Evolutionary conservation across 2,329 filamentous ascomycete species (phyloP), one percentile per base, ranked within the genome.

Genomic region (Xylariaceae sp.): DNA sequence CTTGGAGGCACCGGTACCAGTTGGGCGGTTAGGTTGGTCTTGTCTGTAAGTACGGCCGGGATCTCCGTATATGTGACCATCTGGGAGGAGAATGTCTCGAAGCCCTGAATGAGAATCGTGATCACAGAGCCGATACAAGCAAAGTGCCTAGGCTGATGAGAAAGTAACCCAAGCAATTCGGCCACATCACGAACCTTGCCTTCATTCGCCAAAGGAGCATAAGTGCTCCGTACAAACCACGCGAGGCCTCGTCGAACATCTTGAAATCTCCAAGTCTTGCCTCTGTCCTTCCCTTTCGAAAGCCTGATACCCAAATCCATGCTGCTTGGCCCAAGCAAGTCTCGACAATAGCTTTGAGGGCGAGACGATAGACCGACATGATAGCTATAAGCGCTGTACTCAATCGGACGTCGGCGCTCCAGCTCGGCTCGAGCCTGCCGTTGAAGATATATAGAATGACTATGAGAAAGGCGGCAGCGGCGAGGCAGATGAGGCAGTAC

Each of bases 21-120:
- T 18, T 55, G 57, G 2, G 47, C 42, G 1, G 60, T 56, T 1
- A 56, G 51, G 30, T 59, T 62, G 15, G 55, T 54, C 0, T 53
- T 51, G 29, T 62, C 63, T 7, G 53, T 47, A 15, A 63, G 57
- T 8, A 58, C 34, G 2, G 57, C 63, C 1, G 67, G 67, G 13
- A 55, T 49, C 16, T 69, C 62, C 18, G 68, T 61, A 53, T 68
- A 69, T 9, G 61, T 61, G 30, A 72, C 68, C 64, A 73, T 72
- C 57, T 72, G 66, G 53, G 72, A 69, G 1, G 70, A 72, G 52
- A 73, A 71, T 0, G 71, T 70, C 57, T 72, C 71, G 34, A 74
- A 72, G 2, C 69, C 70, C 21, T 71, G 68, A 2, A 66, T 65
- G 1, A 73, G 48, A 41, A 74, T 57, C 1, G 70, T 62, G 40